Evolutionary conservation across 2,329 filamentous ascomycete genomes (phyloP).

Genomic region (Ustilaginoidea virens): DNA sequence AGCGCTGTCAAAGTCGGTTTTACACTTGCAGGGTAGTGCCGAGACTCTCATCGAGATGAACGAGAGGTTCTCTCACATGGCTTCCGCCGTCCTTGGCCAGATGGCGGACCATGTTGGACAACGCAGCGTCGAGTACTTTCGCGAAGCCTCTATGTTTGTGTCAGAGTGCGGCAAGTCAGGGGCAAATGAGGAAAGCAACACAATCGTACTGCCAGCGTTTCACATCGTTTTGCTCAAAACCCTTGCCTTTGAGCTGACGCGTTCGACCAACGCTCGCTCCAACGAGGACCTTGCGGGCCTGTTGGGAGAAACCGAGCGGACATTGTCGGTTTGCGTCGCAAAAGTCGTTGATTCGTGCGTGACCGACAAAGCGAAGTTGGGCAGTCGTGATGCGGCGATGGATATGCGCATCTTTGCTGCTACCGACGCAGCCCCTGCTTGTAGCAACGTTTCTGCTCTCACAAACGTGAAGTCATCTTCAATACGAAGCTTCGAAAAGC

Average conservation of each 20-base stretch:
- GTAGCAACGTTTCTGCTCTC: slow-evolving; percentile 9
- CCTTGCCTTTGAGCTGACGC: slow-evolving; percentile 14
- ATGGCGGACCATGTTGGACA: slow-evolving; percentile 28
- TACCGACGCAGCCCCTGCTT: slow-evolving; percentile 14
- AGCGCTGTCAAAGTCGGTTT: slow-evolving; percentile 13
- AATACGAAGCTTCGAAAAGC: slow-evolving; percentile 19
- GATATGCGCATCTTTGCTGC: slow-evolving; percentile 18
- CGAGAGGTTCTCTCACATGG: slow-evolving; percentile 16
- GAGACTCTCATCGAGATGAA: slow-evolving; percentile 17
- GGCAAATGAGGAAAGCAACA: not conserved
- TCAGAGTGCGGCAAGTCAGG: slow-evolving; percentile 8
- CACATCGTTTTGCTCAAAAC: slow-evolving; percentile 21
- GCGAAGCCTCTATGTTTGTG: slow-evolving; percentile 12
- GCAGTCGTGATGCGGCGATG: slow-evolving; percentile 8
- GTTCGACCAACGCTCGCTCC: slow-evolving; percentile 12
- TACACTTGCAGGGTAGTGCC: slow-evolving; percentile 9
- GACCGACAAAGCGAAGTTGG: slow-evolving; percentile 15
- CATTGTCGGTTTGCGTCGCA: slow-evolving; percentile 13
- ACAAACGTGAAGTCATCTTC: slow-evolving; percentile 15
- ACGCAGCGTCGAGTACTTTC: slow-evolving; percentile 25
- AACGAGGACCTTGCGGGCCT: slow-evolving; percentile 12
- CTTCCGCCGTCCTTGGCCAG: slow-evolving; percentile 21
- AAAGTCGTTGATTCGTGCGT: slow-evolving; percentile 13
- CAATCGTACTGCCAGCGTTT: slow-evolving; percentile 16
- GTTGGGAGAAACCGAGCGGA: slow-evolving; percentile 10